Percentiles rank a stretch among this genome's conserved stretches.
These are phyloP conservation scores for Platismatia glauca DNA, from an alignment of 495 filamentous ascomycete genomes.

Conservation along the genomic window DNA sequence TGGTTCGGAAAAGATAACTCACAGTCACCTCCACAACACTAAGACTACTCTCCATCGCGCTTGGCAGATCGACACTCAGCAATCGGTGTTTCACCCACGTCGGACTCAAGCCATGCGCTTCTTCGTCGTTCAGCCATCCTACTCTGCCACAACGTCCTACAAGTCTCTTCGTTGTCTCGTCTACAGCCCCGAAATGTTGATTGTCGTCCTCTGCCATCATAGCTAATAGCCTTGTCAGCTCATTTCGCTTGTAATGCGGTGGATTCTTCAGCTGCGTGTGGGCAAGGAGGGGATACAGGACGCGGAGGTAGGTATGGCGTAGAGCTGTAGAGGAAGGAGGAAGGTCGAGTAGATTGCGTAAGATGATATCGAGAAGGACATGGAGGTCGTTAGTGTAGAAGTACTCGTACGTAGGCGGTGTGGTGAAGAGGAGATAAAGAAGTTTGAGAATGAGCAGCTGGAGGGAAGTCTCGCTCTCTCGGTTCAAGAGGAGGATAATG, in stretches of 20 bases:
- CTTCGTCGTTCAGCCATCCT: constrained; percentile 59
- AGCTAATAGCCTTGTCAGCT: constrained; percentile 64
- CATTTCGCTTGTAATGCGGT: constrained; percentile 86
- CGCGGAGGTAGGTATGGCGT: constrained; percentile 95
- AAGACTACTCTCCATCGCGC: constrained; percentile 41
- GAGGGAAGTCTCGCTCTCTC: constrained; percentile 85
- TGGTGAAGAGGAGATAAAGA: constrained; percentile 90
- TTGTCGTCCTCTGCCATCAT: constrained; percentile 47
- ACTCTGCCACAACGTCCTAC: constrained; percentile 74
- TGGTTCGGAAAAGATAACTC: no score
- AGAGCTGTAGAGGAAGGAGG: constrained; percentile 71
- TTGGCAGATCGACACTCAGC: constrained; percentile 42
- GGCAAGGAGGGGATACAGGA: constrained; percentile 79
- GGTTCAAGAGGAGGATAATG: constrained; percentile 90
- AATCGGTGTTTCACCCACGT: constrained; percentile 25
- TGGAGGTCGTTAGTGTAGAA: constrained; percentile 97
- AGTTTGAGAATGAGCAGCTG: constrained; percentile 94
- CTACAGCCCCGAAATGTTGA: constrained; percentile 79
- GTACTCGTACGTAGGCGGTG: constrained; percentile 83
- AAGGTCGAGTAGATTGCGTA: constrained; percentile 89
- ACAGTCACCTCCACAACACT: constrained; percentile 72
- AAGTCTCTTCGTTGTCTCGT: constrained; percentile 80
- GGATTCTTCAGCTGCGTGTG: constrained; percentile 81
- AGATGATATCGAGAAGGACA: constrained; percentile 89
- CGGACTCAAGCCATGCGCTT: constrained; percentile 32